Evolutionary conservation across 257 asterid genomes (phyloP).

Genomic region (Prunella vulgaris): DNA sequence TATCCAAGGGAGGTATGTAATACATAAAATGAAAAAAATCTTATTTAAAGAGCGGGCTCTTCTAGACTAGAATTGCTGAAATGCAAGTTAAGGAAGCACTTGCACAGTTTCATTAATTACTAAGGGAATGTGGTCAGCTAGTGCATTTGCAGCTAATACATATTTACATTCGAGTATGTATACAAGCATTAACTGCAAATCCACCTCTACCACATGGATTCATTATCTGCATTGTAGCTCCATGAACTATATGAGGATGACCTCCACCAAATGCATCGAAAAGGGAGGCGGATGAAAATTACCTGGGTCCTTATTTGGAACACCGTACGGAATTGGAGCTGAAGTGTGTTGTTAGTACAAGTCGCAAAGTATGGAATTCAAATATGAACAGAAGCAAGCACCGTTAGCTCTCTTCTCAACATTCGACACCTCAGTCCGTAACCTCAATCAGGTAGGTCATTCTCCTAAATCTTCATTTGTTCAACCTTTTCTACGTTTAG

Average conservation of each 20-base stretch:
- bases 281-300: slow-evolving; percentile 29
- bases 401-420: slow-evolving; percentile 60
- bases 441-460: slow-evolving; percentile 55
- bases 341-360: slow-evolving; percentile 14
- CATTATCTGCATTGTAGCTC: slow-evolving; percentile 27
- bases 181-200: slow-evolving; percentile 23
- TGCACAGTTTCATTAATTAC: neutral
- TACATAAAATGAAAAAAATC: neutral
- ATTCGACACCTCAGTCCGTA: slow-evolving; percentile 44
- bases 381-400: slow-evolving; percentile 24
- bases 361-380: slow-evolving; percentile 1
- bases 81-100: neutral
- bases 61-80: neutral
- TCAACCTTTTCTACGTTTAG: slow-evolving; percentile 69
- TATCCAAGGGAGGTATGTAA: neutral
- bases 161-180: slow-evolving; percentile 27
- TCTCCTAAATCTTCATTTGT: slow-evolving; percentile 61
- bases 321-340: slow-evolving; percentile 35
- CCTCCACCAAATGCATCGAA: slow-evolving; percentile 26
- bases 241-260: slow-evolving; percentile 24
- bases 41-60: neutral
- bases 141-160: slow-evolving; percentile 13
- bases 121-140: neutral
- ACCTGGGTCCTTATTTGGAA: slow-evolving; percentile 31
- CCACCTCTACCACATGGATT: slow-evolving; percentile 35